Evolutionary conservation across 306 rosid species (phyloP), one percentile per base, ranked within the genome.

Genomic region (Quercus robur): DNA sequence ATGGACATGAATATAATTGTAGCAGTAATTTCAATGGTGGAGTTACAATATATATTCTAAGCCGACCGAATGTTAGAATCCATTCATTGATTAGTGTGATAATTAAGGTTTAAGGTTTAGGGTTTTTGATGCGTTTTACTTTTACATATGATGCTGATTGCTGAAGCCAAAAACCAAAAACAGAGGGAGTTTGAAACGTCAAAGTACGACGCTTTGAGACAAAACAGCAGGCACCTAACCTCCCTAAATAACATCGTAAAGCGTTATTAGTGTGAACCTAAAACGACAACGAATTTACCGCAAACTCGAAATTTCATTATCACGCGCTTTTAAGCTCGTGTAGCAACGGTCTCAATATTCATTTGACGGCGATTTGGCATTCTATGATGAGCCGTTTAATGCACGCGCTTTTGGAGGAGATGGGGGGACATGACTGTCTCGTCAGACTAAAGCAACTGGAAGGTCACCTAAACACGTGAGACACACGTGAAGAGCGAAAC

Each of bases 401-500:
- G 4, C 83, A 79, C 81, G 75, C 78, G 78, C 81, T 54, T 56
- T 1, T 3, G 4, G 13, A 4, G 70, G 4, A 11, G 9, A 30
- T 51, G 70, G 74, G 18, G 52, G 52, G 52, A 33, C 25, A 33
- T 30, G 20, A 14, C 66, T 76, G 46, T 30, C 63, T 15, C 26
- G 52, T 51, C 11, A 12, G 62, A 26, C 4, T 13, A 33, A 13
- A 49, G 1, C 33, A 28, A 26, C 54, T 2, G 51, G 44, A 23
- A 26, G 66, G 61, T 4, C 13, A 2, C 5, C 9, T 11, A 18
- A 66, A 19, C 91, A 80, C 85, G 86, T 83, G 82, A 67, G 69
- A 30, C 20, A 62, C 88, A 78, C 80, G 80, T 84, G 85, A 74
- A 23, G 41, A 54, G 80, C 23, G 41, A 77, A 77, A 82, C 72